These are phyloP conservation scores for Penicillium parvum DNA, from an alignment of 495 filamentous ascomycete genomes.

Conservation along the genomic window DNA sequence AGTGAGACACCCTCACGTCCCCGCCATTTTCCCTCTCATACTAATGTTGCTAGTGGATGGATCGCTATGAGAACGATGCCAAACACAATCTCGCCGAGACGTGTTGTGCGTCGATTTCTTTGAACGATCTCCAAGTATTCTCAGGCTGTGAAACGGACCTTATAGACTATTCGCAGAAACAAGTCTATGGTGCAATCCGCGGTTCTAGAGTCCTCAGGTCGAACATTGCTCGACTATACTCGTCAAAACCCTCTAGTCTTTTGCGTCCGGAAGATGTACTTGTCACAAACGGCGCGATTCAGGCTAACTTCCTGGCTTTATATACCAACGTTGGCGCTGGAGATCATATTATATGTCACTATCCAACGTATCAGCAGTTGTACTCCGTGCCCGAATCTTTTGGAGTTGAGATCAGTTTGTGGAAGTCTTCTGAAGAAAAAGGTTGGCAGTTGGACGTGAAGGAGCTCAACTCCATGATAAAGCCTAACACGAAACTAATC, in stretches of 20 bases:
- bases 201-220: constrained; percentile 57
- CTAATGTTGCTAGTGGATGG: constrained; percentile 70
- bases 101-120: constrained; percentile 74
- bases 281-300: constrained; percentile 76
- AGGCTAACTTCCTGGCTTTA: constrained; percentile 73
- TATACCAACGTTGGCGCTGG: constrained; percentile 71
- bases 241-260: constrained; percentile 43
- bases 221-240: constrained; percentile 64
- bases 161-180: constrained; percentile 43
- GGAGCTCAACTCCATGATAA: constrained; percentile 62
- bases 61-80: constrained; percentile 68
- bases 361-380: constrained; percentile 86
- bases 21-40: not conserved
- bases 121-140: constrained; percentile 59
- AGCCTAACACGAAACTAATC: constrained; percentile 68
- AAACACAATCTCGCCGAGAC: constrained; percentile 84
- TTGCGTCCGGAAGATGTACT: constrained; percentile 57
- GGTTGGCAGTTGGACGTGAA: constrained; percentile 61
- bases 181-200: constrained; percentile 67
- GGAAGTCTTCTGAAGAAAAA: constrained; percentile 61
- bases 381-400: constrained; percentile 71
- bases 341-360: constrained; percentile 84
- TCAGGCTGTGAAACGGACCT: constrained; percentile 41
- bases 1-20: constrained; percentile 31
- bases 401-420: constrained; percentile 75